Evolutionary conservation across 345 rosid genomes (phyloP), one percentile per base, ranked within the genome.

Genomic region (Kernera saxatilis): DNA sequence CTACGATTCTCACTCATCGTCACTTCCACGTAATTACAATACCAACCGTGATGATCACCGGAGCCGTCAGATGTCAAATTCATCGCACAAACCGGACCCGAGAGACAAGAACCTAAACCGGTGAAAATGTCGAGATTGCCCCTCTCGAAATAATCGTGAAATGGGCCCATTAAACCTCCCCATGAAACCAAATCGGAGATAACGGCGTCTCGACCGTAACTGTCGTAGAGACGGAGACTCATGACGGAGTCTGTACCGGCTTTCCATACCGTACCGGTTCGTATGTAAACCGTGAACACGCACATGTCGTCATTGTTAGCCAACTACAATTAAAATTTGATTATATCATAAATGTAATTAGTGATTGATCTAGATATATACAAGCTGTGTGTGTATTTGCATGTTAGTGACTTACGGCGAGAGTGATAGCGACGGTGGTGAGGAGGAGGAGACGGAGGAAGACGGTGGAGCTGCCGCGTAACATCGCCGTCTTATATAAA

Each of bases 21-120:
- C n/a, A 88, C 85, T 86, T 94, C 96, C 35, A 91, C 90, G 78
- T 94, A 94, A 76, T 91, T 89, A 59, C 83, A 75, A 84, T 94
- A 91, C 99, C 95, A 91, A 6, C 99, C 97, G 40, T 85, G 96
- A 67, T 82, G 86, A 0, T 65, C 32, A 0, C 99, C 98, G 0
- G 84, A 82, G 1, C 95, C 99, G 33, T 91, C 94, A 2, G 97
- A 84, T 48, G 86, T 86, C 19, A 94, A 69, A 80, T 84, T 89
- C 79, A 91, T 22, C 10, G 92, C 88, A 71, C 99, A 94, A 11
- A 87, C 61, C 15, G 90, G 84, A 0, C 67, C 66, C 5, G 17
- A 3, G 49, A 94, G 67, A 78, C 96, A 94, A 13, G 77, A 71
- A 19, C 83, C 92, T 55, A 84, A 61, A 12, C 98, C 96, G 21